These are phyloP conservation scores for Fraxinus baroniana DNA, from an alignment of 305 asterid genomes.

Conservation along the genomic window DNA sequence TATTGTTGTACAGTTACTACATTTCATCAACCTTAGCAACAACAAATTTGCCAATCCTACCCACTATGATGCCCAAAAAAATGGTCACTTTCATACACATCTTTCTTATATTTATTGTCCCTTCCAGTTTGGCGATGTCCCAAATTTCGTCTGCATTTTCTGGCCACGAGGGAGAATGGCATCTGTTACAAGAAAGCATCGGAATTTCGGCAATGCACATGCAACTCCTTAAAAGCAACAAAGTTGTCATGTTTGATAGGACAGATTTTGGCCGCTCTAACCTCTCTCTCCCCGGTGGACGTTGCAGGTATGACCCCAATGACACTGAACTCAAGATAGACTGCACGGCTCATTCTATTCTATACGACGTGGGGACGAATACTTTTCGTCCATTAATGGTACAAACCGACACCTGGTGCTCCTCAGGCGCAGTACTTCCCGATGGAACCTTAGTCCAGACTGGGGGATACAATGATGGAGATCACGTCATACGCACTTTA, in stretches of 20 bases:
- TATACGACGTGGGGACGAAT: conserved; percentile 41
- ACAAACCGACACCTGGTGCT: conserved; percentile 71
- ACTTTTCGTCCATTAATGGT: conserved; percentile 42
- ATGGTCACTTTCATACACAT: conserved; percentile 19
- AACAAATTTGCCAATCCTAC: conserved; percentile 29
- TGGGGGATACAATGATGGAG: conserved; percentile 67
- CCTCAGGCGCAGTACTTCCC: conserved; percentile 60
- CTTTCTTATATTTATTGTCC: conserved; percentile 16
- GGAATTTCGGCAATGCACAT: conserved; percentile 73
- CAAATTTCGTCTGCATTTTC: conserved; percentile 10
- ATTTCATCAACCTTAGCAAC: conserved; percentile 16
- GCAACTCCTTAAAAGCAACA: conserved; percentile 62
- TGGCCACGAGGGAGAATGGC: conserved; percentile 47
- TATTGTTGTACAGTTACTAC: background rate
- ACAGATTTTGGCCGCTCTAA: conserved; percentile 69
- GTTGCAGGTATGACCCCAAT: conserved; percentile 43
- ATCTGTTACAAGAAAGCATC: conserved; percentile 47
- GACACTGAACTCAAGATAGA: conserved; percentile 35
- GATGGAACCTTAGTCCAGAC: conserved; percentile 67
- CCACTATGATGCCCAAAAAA: conserved; percentile 17
- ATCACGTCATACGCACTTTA: conserved; percentile 37
- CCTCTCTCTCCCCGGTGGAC: conserved; percentile 46
- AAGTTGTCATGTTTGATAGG: conserved; percentile 58
- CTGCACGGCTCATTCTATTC: conserved; percentile 66
- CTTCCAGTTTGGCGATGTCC: conserved; percentile 19